Evolutionary conservation across 1,139 yeast genomes (phyloP), one percentile per base, ranked within the genome.

Genomic region (Kodamaea arcana): DNA sequence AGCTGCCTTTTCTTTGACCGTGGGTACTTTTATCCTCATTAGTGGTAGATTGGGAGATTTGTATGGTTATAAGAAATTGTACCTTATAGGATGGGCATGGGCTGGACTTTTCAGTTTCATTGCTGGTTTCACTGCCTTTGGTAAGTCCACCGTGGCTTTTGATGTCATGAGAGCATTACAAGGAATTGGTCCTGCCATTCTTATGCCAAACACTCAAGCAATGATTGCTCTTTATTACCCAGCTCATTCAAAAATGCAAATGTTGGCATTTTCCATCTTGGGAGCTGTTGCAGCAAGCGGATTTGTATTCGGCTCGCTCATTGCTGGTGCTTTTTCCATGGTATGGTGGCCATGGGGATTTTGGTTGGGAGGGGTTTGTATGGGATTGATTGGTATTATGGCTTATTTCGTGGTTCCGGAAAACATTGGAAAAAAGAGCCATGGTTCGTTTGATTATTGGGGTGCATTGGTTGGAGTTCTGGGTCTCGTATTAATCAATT

Each of bases 11-110:
- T 69, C 81, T 1, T 56, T 79, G 31, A 73, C 83, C 0, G 77
- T 73, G 11, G 85, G 85, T 9, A 75, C 85, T 0, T 75, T 80
- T 40, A 79, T 80, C 37, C 54, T 80, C 23, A 58, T 74, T 3
- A 70, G 80, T 1, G 87, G 87, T 9, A 66, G 80, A 31, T 48
- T 79, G 15, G 86, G 86, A n/a, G 86, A 80, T 49, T 53, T 77
- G 44, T 68, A 63, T 46, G 87, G 86, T 3, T 77, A 78, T 46
- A 77, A 77, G 45, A 50, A 39, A 25, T 45, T 77, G 37, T 72
- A 66, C 45, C 35, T 77, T 1, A 36, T 63, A 4, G 83, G 84
- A 1, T 77, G 64, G 41, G 31, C 53, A 2, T 68, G 78, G 72
- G 58, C 65, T 25, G 60, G 71, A 0, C 29, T 79, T 1, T 72